phyloP scores from a whole-genome alignment of 257 asterid species.

The Echites panduratus region DNA sequence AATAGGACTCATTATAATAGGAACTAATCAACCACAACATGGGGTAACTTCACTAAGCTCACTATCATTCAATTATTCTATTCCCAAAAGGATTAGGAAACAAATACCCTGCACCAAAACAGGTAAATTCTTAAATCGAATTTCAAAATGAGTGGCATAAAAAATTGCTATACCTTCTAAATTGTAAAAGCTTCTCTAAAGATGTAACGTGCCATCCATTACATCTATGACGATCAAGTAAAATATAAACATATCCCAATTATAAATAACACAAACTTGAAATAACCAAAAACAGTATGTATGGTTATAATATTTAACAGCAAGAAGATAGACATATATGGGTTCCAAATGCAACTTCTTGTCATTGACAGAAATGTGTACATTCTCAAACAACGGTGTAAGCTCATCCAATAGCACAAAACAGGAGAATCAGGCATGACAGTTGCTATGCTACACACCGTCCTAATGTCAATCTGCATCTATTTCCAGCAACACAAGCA shows the following conservation, averaged over 20 bases:
- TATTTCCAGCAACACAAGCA: not conserved
- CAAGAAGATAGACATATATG: not conserved
- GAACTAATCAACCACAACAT: too few species aligned
- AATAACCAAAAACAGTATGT: not conserved
- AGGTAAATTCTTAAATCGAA: not conserved
- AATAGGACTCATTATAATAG: too few species aligned
- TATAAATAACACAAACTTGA: not conserved
- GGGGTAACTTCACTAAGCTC: not conserved
- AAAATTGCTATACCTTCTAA: too few species aligned
- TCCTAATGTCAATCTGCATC: conserved; percentile 4
- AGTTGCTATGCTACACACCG: not conserved
- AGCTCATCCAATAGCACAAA: not conserved
- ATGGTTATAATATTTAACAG: not conserved
- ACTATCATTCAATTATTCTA: not conserved
- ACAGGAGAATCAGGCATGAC: not conserved
- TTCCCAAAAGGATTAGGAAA: not conserved
- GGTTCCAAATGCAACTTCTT: not conserved
- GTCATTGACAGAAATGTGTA: not conserved
- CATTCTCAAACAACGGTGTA: not conserved
- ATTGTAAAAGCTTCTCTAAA: too few species aligned
- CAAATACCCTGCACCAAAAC: not conserved
- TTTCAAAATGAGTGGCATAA: too few species aligned
- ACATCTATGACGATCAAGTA: too few species aligned
- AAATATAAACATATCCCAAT: not conserved
- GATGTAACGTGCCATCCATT: not conserved